These are phyloP conservation scores for Bocquillonia castaneifolia DNA, from an alignment of 441 rosid species.

Conservation along the genomic window DNA sequence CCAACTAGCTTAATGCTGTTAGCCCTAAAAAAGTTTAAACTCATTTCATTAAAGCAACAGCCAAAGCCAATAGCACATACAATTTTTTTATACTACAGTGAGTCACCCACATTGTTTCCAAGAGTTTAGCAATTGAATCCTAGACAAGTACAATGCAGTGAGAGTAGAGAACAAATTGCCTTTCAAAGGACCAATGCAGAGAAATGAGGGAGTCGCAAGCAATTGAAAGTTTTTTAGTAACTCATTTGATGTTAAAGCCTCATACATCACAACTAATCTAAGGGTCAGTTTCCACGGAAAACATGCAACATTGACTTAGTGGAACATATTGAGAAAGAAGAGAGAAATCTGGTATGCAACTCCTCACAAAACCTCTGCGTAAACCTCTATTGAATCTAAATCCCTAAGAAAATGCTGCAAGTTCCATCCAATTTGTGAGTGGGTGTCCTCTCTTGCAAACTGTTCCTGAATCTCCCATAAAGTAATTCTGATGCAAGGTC, in stretches of 20 bases:
- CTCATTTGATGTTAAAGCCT: neutral
- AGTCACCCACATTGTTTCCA: too few relatives aligned
- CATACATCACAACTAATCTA: neutral
- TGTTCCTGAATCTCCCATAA: neutral
- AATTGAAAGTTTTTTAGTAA: neutral
- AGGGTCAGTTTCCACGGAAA: neutral
- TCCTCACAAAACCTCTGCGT: neutral
- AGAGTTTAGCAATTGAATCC: neutral
- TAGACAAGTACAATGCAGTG: neutral
- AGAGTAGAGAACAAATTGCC: neutral
- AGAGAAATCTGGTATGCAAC: neutral
- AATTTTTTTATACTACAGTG: neutral
- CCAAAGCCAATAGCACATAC: too few relatives aligned
- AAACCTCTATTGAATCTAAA: neutral
- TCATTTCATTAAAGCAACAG: too few relatives aligned
- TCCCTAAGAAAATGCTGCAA: neutral
- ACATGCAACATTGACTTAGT: neutral
- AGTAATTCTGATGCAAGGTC: neutral
- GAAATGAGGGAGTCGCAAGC: neutral
- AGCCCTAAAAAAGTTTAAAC: too few relatives aligned
- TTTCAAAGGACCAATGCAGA: too few relatives aligned
- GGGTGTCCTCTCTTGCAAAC: neutral
- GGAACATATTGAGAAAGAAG: neutral
- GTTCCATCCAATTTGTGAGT: neutral
- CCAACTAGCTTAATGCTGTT: too few relatives aligned